Percentiles rank a stretch among this genome's conserved stretches.
Evolutionary conservation across 2,329 filamentous ascomycete genomes (phyloP).

Genomic region (Aspergillus transmontanensis): DNA sequence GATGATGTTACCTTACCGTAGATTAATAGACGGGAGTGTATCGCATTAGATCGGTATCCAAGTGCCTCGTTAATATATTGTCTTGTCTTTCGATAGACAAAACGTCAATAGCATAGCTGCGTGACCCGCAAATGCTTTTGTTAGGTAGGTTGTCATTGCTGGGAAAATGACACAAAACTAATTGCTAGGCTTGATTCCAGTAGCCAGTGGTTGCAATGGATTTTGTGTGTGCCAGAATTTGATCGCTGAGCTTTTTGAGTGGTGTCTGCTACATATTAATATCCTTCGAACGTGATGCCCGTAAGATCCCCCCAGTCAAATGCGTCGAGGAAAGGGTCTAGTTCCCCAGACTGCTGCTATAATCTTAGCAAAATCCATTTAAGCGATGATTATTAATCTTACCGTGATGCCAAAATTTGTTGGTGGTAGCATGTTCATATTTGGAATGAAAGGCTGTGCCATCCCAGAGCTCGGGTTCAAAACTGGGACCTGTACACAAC

Average conservation of each 20-base stretch:
- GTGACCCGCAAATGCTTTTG: not conserved
- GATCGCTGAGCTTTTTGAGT: not conserved
- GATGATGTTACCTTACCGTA: fast-evolving
- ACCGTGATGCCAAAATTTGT: slow-evolving; percentile 28
- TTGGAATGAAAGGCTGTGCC: slow-evolving; percentile 24
- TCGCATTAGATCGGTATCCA: too few relatives aligned
- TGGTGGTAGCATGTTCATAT: slow-evolving; percentile 27
- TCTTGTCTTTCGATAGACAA: not conserved
- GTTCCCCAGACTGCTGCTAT: slow-evolving; percentile 28
- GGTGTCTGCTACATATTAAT: not conserved
- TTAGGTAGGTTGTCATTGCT: not conserved
- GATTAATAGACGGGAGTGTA: not conserved
- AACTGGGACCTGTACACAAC: slow-evolving; percentile 18
- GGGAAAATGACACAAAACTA: not conserved
- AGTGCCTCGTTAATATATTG: too few relatives aligned
- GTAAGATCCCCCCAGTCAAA: slow-evolving; percentile 39
- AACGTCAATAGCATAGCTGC: not conserved
- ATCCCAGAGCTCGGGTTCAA: slow-evolving; percentile 25
- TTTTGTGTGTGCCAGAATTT: too few relatives aligned
- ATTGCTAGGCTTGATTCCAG: not conserved
- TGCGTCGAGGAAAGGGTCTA: slow-evolving; percentile 38
- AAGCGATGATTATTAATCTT: slow-evolving; percentile 9
- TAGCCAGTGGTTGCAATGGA: not conserved
- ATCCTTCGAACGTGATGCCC: slow-evolving; percentile 29
- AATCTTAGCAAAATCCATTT: slow-evolving; percentile 10